Evolutionary conservation across 805 yeast species (phyloP), one percentile per base, ranked within the genome.

Genomic region (Candida mattraensis): DNA sequence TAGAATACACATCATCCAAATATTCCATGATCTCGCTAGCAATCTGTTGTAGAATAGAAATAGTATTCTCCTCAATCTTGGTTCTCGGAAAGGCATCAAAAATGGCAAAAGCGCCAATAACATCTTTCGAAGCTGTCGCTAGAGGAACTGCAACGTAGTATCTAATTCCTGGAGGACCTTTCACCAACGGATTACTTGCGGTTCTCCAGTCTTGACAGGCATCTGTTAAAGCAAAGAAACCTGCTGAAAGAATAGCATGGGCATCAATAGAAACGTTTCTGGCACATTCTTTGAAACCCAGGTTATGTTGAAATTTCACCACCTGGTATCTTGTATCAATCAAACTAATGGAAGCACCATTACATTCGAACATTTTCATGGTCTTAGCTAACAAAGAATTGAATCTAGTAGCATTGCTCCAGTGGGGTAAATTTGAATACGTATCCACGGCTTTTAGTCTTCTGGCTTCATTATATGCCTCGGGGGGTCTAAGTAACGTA

Each of bases 181-280:
- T 72, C 1, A 84, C 85, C 30, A 82, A 63, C 0, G 91, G 91
- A 48, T 77, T 80, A 25, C 64, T 60, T 12, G 59, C 50, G 4
- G 80, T 72, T 53, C 94, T 66, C 93, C 94, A 84, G 52, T 84
- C 94, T 22, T 62, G 61, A 5, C 76, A 56, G 3, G 88, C 79
- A 54, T 83, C 85, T 5, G 68, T 53, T 6, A 84, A 46, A 3
- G 77, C 62, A 35, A 84, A 73, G 42, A 70, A 67, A 2, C 68
- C 78, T 5, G 64, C 56, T 0, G 88, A 80, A 22, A 84, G 58
- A 2, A 84, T 67, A 0, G 87, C 67, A 59, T 84, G 91, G 7
- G 78, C 78, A 53, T 84, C 93, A 29, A 84, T 57, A 6, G 87
- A 78, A 2, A 78, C 60, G 14, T 56, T 59, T 34, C 87, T 64